A percentile compares a stretch with the other conserved stretches of the same genome.
These are phyloP conservation scores for Dioszegia aurantiaca DNA, from an alignment of 768 basidiomycete genomes.

Conservation along the genomic window DNA sequence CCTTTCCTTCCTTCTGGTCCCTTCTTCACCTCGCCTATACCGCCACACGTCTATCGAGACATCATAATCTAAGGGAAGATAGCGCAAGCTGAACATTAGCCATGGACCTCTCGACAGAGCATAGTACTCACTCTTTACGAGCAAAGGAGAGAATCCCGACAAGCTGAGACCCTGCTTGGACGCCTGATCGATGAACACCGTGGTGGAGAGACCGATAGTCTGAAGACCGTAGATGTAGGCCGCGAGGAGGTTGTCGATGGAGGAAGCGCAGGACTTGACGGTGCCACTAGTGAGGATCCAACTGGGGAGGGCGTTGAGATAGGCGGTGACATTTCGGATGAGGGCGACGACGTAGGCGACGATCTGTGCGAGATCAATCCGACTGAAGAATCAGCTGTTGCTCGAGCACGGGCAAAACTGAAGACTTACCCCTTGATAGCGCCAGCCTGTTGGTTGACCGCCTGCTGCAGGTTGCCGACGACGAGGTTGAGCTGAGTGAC, in stretches of 20 bases:
- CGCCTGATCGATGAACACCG: not conserved
- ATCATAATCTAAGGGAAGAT: not conserved
- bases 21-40: too few species aligned
- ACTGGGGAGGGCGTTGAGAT: constrained; percentile 1
- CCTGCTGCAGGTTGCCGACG: not conserved
- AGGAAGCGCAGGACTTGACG: not conserved
- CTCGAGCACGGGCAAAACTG: not conserved
- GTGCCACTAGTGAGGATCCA: not conserved
- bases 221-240: constrained; percentile 3
- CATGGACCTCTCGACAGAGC: too few species aligned
- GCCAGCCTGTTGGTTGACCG: not conserved
- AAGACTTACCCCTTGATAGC: not conserved
- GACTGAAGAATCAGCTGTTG: not conserved
- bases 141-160: not conserved
- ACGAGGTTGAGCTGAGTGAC: not conserved
- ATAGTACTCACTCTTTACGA: not conserved
- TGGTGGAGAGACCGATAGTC: constrained; percentile 1
- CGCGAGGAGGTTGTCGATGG: constrained; percentile 7
- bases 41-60: not conserved
- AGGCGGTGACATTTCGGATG: not conserved
- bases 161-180: not conserved
- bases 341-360: not conserved
- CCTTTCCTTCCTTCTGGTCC: too few species aligned
- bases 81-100: not conserved
- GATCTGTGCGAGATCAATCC: not conserved